phyloP scores from a whole-genome alignment of 2,329 filamentous ascomycete species.

The Colletotrichum sp. region DNA sequence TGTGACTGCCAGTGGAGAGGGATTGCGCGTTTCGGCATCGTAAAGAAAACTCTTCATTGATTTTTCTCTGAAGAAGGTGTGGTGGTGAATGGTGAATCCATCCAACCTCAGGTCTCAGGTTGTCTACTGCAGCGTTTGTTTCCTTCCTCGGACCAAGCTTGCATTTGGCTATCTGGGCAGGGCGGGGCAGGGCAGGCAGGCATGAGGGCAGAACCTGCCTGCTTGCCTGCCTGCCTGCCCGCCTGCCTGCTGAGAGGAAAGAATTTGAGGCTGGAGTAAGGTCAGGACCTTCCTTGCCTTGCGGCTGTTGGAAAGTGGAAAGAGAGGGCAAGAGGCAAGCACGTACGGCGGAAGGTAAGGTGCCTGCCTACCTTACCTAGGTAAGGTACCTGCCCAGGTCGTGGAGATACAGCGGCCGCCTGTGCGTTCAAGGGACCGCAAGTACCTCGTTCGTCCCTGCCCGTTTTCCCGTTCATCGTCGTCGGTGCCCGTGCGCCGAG shows the following conservation, averaged over 20 bases:
- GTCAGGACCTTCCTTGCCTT: background rate
- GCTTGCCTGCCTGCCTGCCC: background rate
- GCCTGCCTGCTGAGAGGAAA: background rate
- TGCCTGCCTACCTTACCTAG: no score
- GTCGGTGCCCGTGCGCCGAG: background rate
- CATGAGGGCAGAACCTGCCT: background rate
- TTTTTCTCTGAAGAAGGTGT: background rate
- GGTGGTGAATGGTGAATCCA: background rate
- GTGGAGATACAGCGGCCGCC: conserved; percentile 17
- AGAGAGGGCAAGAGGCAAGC: background rate
- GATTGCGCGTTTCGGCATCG: conserved; percentile 3
- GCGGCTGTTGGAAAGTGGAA: background rate
- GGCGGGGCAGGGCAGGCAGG: background rate
- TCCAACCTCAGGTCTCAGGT: background rate
- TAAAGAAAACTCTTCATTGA: background rate
- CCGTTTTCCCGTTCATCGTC: background rate
- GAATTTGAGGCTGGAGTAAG: background rate
- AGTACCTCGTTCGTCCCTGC: background rate
- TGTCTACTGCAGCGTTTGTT: background rate
- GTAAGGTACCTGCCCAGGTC: background rate
- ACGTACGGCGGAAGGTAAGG: background rate
- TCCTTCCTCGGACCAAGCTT: background rate
- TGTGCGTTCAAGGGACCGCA: conserved; percentile 5
- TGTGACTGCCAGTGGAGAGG: conserved; percentile 1
- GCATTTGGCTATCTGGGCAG: background rate